phyloP scores from a whole-genome alignment of 768 basidiomycete species.

The Butyriboletus loyo region DNA sequence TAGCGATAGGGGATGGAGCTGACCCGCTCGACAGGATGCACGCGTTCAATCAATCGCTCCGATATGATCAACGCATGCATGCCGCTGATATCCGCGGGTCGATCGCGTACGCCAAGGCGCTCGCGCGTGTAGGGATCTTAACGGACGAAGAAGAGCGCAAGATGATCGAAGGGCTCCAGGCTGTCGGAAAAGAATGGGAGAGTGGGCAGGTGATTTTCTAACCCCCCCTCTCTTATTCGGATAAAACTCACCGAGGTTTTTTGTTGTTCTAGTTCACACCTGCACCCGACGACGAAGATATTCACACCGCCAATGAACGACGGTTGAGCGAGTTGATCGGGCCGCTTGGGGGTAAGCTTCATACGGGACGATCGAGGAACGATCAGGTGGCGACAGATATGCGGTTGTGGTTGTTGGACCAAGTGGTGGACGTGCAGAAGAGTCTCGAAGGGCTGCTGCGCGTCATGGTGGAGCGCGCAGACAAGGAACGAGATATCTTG shows the following conservation, averaged over 20 bases:
- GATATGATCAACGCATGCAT: slow-evolving; percentile 94
- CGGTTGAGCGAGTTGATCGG: slow-evolving; percentile 92
- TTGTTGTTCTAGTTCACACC: slow-evolving; percentile 65
- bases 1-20: neutral
- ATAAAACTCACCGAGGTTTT: neutral
- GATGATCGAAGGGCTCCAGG: slow-evolving; percentile 70
- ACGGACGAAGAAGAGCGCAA: slow-evolving; percentile 68
- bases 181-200: slow-evolving; percentile 85
- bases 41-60: slow-evolving; percentile 93
- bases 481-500: slow-evolving; percentile 86
- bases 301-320: slow-evolving; percentile 98
- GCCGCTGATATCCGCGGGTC: slow-evolving; percentile 89
- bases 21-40: slow-evolving; percentile 69
- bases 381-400: slow-evolving; percentile 99
- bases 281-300: slow-evolving; percentile 93
- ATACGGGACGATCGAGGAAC: slow-evolving; percentile 95
- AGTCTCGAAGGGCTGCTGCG: slow-evolving; percentile 75
- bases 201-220: slow-evolving; percentile 51
- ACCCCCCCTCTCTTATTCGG: neutral
- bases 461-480: slow-evolving; percentile 90
- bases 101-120: slow-evolving; percentile 91
- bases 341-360: slow-evolving; percentile 88
- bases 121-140: slow-evolving; percentile 78
- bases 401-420: slow-evolving; percentile 90
- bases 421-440: slow-evolving; percentile 63